Evolutionary conservation across 2,329 filamentous ascomycete species (phyloP).

Genomic region (Akanthomyces lecanii): DNA sequence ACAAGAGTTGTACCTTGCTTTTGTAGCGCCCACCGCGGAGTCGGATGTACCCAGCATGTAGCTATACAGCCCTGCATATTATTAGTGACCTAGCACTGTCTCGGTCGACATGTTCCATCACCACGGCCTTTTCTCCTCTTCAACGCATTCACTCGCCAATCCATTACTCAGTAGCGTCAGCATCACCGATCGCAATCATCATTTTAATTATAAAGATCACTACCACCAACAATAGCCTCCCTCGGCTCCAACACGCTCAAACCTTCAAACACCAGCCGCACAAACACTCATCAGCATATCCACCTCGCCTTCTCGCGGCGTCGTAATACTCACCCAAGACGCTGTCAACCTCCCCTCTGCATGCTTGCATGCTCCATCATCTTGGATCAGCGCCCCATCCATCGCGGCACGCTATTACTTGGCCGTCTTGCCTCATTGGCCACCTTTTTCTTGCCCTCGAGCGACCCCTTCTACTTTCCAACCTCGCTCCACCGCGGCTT

Average conservation of each 20-base stretch:
- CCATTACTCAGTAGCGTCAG: background rate
- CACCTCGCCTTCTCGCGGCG: background rate
- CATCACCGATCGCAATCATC: background rate
- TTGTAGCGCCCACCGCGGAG: too few species aligned
- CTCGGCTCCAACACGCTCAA: background rate
- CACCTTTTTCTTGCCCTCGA: background rate
- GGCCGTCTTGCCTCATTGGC: background rate
- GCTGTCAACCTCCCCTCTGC: background rate
- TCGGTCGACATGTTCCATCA: too few species aligned
- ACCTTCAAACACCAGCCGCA: background rate
- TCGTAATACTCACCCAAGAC: background rate
- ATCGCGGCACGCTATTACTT: conserved; percentile 2
- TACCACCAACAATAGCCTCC: background rate
- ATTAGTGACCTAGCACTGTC: too few species aligned
- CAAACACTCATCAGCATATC: background rate
- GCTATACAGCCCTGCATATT: too few species aligned
- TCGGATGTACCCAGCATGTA: too few species aligned
- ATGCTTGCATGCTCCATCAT: background rate
- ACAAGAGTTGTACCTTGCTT: too few species aligned
- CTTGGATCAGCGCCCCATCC: conserved; percentile 11
- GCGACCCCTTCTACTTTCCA: background rate
- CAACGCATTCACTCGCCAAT: background rate
- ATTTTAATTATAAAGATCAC: background rate
- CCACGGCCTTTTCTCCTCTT: background rate
- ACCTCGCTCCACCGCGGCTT: conserved; percentile 4